Conservation (phyloP, 2,329 filamentous ascomycete species). For the Cladorrhinum sp. region DNA sequence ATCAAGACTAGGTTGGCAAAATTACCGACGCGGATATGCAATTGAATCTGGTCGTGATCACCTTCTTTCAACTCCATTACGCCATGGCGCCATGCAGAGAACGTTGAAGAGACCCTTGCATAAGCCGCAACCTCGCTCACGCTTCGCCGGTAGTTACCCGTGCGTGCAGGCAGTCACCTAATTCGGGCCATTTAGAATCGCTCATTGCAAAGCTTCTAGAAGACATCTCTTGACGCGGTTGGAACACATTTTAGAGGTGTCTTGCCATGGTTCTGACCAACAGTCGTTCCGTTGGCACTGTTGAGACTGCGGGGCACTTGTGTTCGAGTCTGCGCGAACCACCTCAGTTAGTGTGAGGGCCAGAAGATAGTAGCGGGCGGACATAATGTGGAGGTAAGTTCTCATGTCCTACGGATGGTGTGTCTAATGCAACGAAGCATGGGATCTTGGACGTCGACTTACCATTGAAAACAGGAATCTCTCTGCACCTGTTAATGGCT, state of each 20-base stretch:
- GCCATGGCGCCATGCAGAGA: background rate
- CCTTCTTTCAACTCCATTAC: background rate
- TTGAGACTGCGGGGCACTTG: background rate
- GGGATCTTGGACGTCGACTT: background rate
- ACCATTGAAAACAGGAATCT: background rate
- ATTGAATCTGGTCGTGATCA: background rate
- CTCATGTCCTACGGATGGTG: background rate
- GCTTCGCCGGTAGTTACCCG: background rate
- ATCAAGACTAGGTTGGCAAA: background rate
- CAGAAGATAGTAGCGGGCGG: too few species aligned
- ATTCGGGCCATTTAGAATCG: background rate
- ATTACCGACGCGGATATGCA: background rate
- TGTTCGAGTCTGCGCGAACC: background rate
- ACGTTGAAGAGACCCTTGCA: background rate
- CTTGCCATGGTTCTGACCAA: background rate
- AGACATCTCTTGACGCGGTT: background rate
- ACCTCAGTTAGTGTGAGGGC: too few species aligned
- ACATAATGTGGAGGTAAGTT: background rate
- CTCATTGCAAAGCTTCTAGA: background rate
- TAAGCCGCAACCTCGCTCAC: background rate
- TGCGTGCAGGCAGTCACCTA: too few species aligned
- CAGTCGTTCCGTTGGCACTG: background rate
- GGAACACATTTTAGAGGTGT: background rate
- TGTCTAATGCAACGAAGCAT: background rate
- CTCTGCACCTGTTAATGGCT: background rate